phyloP scores from a whole-genome alignment of 179 eudicot genomes.

The Heliamphora ciliata region DNA sequence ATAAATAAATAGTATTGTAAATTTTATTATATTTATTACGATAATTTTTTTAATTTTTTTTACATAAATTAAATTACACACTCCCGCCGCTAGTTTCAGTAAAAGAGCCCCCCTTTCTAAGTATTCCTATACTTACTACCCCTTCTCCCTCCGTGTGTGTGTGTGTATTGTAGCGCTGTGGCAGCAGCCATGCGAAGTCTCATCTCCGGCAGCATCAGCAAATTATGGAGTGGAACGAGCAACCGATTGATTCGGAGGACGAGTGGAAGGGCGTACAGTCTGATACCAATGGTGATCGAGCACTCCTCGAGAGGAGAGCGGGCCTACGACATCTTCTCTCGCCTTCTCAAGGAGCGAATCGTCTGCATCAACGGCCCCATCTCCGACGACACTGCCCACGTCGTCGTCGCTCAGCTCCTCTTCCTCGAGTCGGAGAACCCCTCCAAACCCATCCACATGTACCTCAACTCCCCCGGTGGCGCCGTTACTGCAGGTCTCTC shows the following conservation, averaged over 20 bases:
- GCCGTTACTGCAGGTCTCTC: conserved; percentile 76
- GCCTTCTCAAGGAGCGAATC: conserved; percentile 81
- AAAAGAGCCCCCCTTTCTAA: no score
- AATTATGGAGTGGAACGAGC: not conserved
- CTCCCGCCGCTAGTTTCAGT: no score
- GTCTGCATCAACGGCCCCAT: conserved; percentile 87
- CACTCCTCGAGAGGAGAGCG: conserved; percentile 86
- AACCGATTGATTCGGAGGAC: not conserved
- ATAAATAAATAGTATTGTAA: no score
- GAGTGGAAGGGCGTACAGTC: conserved; percentile 32
- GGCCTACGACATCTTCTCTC: conserved; percentile 90
- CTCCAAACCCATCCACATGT: conserved; percentile 83
- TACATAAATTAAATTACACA: no score
- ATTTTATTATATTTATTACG: no score
- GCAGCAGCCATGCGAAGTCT: conserved; percentile 16
- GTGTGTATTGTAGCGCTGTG: no score
- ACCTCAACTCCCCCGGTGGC: conserved; percentile 92
- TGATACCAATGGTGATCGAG: conserved; percentile 91
- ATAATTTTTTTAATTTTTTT: no score
- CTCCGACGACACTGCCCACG: conserved; percentile 78
- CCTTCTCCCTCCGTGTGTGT: no score
- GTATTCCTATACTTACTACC: no score
- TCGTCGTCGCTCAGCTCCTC: conserved; percentile 89
- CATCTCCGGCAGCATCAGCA: conserved; percentile 10
- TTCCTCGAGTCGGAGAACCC: conserved; percentile 90